Evolutionary conservation across 225 moss, liverwort and hornwort species (phyloP), one percentile per base, ranked within the genome.

Genomic region (Physcomitrellopsis africana): DNA sequence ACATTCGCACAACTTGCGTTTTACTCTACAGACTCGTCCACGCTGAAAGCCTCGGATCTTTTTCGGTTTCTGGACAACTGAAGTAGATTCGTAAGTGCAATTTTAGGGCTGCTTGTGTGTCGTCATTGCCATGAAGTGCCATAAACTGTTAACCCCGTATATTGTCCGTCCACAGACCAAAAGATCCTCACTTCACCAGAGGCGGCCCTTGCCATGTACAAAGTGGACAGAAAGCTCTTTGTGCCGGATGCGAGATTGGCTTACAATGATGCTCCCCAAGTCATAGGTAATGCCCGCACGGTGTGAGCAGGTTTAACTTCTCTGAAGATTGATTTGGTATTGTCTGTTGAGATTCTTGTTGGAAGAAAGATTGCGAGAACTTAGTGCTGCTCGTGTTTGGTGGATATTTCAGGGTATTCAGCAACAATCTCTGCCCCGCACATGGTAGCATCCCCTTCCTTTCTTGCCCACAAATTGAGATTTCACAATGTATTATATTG

Each of bases 341-440:
- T 2, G 24, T 20, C 16, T 56, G 24, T 15, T 60, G 6, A 44
- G 23, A 57, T 11, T 3, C 7, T 49, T 26, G 29, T 8, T 11
- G 9, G 10, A 60, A 1, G 29, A 32, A 26, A 27, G 24, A 11
- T 60, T 17, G 11, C 20, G 11, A 60, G 18, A 55, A 55, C 7
- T 55, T 42, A 29, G 3, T 66, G 13, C 27, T 51, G 19, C 51
- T 22, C 69, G 59, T 7, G n/a, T 67, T 13, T 51, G 29, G 41
- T 67, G 63, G 61, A 42, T 42, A 53, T 72, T 63, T 26, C 88
- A 88, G 88, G 88, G 3, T 83, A 78, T 12, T 26, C 82, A 44
- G 94, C 91, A 49, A 97, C 96, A 8, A 94, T 97, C 42, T 97
- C 96, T 53, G 94, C 96, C 17, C 96, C 96, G 29, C 96, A 97